A percentile compares a stretch with the other conserved stretches of the same genome.
phyloP scores from a whole-genome alignment of 164 flowering plant species.

The Cinnamomum micranthum region DNA sequence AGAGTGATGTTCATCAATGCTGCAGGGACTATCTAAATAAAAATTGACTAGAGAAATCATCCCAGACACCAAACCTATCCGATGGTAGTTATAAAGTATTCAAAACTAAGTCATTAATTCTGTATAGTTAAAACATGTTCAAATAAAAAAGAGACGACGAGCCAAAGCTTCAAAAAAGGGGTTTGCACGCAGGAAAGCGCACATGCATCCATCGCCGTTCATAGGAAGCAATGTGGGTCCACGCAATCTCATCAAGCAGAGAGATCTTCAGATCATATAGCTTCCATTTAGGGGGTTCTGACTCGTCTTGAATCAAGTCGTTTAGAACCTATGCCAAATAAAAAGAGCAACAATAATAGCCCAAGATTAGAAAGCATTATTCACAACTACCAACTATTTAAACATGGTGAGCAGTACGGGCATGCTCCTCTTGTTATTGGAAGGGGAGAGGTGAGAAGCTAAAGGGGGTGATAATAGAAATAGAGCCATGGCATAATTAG shows the following conservation, averaged over 20 bases:
- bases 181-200: constrained; percentile 14
- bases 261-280: constrained; percentile 70
- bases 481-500: too few relatives aligned
- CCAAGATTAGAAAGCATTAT: neutral
- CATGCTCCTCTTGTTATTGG: neutral
- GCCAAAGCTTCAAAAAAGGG: constrained; percentile 9
- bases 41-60: neutral
- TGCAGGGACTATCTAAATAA: too few relatives aligned
- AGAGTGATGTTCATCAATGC: too few relatives aligned
- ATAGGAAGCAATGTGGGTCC: constrained; percentile 14
- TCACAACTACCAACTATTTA: neutral
- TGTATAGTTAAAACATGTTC: neutral
- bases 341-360: neutral
- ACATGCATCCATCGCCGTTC: constrained; percentile 19
- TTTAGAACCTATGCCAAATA: constrained; percentile 47
- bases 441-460: neutral
- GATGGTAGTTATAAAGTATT: neutral
- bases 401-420: neutral
- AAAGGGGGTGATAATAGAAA: too few relatives aligned
- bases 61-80: neutral
- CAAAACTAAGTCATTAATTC: too few relatives aligned
- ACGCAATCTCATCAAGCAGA: constrained; percentile 35
- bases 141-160: neutral
- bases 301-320: constrained; percentile 71
- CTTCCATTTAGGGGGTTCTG: constrained; percentile 77